Conservation (phyloP, 169 alveolate genomes). For the Fabrea salina region DNA sequence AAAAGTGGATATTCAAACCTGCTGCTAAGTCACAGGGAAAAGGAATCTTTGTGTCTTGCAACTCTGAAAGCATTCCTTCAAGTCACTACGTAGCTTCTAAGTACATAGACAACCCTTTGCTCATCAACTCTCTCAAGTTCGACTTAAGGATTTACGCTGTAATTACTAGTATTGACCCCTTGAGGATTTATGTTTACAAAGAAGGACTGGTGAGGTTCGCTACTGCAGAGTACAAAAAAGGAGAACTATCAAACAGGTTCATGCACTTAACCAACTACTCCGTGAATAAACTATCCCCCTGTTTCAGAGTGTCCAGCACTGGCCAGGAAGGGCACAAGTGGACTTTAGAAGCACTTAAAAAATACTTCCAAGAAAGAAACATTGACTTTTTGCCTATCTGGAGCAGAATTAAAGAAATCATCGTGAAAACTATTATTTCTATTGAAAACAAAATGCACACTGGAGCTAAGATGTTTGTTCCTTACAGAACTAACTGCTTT, state of each 20-base stretch:
- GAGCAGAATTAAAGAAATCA: slow-evolving; percentile 19
- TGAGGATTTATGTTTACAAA: slow-evolving; percentile 63
- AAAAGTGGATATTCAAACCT: slow-evolving; percentile 49
- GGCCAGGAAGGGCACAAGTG: slow-evolving; percentile 79
- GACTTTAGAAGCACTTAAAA: slow-evolving; percentile 70
- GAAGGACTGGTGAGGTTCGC: slow-evolving; percentile 78
- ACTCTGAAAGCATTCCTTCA: slow-evolving; percentile 18
- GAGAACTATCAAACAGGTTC: slow-evolving; percentile 47
- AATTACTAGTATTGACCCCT: slow-evolving; percentile 34
- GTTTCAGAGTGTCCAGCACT: slow-evolving; percentile 51
- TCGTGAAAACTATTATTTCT: slow-evolving; percentile 34
- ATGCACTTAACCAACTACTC: slow-evolving; percentile 81
- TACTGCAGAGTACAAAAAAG: slow-evolving; percentile 32
- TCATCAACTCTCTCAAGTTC: slow-evolving; percentile 18
- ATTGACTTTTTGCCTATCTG: slow-evolving; percentile 49
- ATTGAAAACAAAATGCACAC: slow-evolving; percentile 1
- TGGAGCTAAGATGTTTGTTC: slow-evolving; percentile 9
- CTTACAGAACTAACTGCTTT: slow-evolving; percentile 50
- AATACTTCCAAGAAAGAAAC: slow-evolving; percentile 51
- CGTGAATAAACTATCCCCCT: slow-evolving; percentile 63
- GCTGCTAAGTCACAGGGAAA: slow-evolving; percentile 35
- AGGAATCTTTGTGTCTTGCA: slow-evolving; percentile 33
- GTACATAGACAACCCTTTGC: slow-evolving; percentile 33
- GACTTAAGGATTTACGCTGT: slow-evolving; percentile 35
- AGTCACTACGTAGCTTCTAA: not conserved